Percentiles rank a stretch among this genome's conserved stretches.
phyloP scores from a whole-genome alignment of 1,139 yeast genomes.

The Blastobotrys raffinosifermentans region DNA sequence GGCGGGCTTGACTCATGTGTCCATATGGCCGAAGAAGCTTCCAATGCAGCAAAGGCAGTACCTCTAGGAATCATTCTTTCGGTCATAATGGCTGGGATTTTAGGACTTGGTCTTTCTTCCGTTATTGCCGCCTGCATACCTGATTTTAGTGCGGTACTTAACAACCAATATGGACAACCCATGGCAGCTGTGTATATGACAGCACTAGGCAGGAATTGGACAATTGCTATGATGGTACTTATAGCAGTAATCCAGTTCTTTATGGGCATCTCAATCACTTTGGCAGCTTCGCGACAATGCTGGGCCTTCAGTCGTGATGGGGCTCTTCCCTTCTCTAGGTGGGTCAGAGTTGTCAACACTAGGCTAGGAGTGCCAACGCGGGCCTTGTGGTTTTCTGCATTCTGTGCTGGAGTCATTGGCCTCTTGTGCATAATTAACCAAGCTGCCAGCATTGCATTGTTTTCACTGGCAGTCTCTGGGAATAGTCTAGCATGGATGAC shows the following conservation, averaged over 20 bases:
- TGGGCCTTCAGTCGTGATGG: slow-evolving; percentile 88
- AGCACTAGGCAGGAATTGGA: slow-evolving; percentile 65
- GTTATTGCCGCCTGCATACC: slow-evolving; percentile 52
- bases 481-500: slow-evolving; percentile 55
- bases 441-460: slow-evolving; percentile 57
- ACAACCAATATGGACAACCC: slow-evolving; percentile 27
- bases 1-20: slow-evolving; percentile 63
- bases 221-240: slow-evolving; percentile 34
- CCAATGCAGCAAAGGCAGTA: slow-evolving; percentile 58
- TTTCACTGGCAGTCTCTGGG: slow-evolving; percentile 55
- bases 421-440: slow-evolving; percentile 51
- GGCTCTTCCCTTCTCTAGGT: slow-evolving; percentile 61
- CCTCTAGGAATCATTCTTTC: slow-evolving; percentile 59
- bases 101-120: slow-evolving; percentile 55
- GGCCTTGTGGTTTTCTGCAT: slow-evolving; percentile 53
- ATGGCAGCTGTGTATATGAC: slow-evolving; percentile 60
- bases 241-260: slow-evolving; percentile 36
- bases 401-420: slow-evolving; percentile 45
- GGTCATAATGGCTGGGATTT: slow-evolving; percentile 51
- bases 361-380: slow-evolving; percentile 51
- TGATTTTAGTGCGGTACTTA: slow-evolving; percentile 41
- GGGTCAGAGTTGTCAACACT: slow-evolving; percentile 48
- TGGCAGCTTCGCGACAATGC: slow-evolving; percentile 82
- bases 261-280: slow-evolving; percentile 64
- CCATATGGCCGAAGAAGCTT: slow-evolving; percentile 66